Base-by-base conservation (phyloP, 2,329 filamentous ascomycete genomes). In the Neobulgaria alba region DNA sequence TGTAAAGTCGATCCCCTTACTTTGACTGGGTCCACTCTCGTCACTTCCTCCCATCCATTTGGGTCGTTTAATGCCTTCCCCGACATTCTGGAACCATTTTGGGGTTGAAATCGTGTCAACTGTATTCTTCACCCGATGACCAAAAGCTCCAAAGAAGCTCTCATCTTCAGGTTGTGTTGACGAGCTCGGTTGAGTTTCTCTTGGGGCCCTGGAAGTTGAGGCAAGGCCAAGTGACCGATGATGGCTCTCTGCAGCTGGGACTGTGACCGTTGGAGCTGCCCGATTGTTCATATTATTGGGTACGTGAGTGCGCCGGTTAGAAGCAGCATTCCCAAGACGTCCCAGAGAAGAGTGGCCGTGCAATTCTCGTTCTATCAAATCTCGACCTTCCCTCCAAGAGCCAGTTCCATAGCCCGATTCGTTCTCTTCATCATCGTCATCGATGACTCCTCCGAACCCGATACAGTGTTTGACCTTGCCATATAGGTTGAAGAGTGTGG, bases 401-500 rank as follows among this genome's bases (percentile, higher is more conserved):
- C 85, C 86, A 1, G 81, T 79, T 10, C 87, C 87, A 49, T 82
- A 87, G 3, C 75, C 75, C 2, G 68, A 68, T 5, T 71, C 67
- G 36, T 75, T 76, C 18, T 79, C 77, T 15, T 77, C 77, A 15
- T 77, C 75, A 10, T 82, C 78, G 29, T 89, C 84, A 26, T 87
- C 84, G 32, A 89, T 77, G 1, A 89, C 67, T 29, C 86, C 66
- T 26, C 82, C 85, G 43, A 93, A 86, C 10, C 92, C 90, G 15
- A 59, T 39, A 42, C 90, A 75, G 18, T 79, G 80, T 61, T 82
- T 85, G 19, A 90, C 75, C 48, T 77, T 82, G 30, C 87, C 83
- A 59, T 98, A 98, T 0, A 96, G 67, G 19, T 90, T 90, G 64
- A 96, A 95, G 0, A 90, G 64, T 0, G 86, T 90, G 3, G 89